phyloP scores from a whole-genome alignment of 2,329 filamentous ascomycete species.

The Ascosphaera apis region DNA sequence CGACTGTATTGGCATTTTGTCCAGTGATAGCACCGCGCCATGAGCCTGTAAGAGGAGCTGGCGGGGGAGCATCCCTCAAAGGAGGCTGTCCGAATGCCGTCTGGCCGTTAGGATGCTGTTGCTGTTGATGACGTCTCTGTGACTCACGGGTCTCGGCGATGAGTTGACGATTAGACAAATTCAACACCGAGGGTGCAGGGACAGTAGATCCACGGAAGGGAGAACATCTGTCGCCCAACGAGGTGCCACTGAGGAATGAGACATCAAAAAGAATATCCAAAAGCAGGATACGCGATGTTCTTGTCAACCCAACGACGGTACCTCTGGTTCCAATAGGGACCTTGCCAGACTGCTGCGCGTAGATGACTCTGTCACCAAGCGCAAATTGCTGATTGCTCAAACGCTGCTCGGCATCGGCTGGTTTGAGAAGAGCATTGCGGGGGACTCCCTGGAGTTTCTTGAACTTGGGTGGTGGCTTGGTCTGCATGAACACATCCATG shows the following conservation, averaged over 20 bases:
- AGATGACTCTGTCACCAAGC: slow-evolving; percentile 79
- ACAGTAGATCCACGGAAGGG: slow-evolving; percentile 90
- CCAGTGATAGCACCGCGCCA: slow-evolving; percentile 34
- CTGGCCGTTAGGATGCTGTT: slow-evolving; percentile 29
- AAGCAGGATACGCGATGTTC: slow-evolving; percentile 58
- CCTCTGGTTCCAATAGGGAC: slow-evolving; percentile 81
- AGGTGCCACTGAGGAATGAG: slow-evolving; percentile 93
- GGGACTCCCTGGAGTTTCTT: slow-evolving; percentile 64
- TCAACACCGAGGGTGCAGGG: slow-evolving; percentile 65
- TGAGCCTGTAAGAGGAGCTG: slow-evolving; percentile 33
- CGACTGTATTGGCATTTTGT: slow-evolving; percentile 13
- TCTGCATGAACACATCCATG: slow-evolving; percentile 39
- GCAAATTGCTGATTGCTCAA: slow-evolving; percentile 63
- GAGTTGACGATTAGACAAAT: slow-evolving; percentile 62
- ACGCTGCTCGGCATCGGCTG: slow-evolving; percentile 85
- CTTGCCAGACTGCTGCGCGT: slow-evolving; percentile 77
- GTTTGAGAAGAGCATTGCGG: slow-evolving; percentile 69
- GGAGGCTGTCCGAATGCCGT: slow-evolving; percentile 34
- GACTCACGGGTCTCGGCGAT: slow-evolving; percentile 30
- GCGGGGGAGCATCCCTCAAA: slow-evolving; percentile 30
- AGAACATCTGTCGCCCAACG: slow-evolving; percentile 69
- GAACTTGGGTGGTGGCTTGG: slow-evolving; percentile 30
- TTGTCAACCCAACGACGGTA: slow-evolving; percentile 85
- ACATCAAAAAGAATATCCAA: slow-evolving; percentile 85
- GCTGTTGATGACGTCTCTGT: slow-evolving; percentile 24